Percentiles rank a stretch among this genome's conserved stretches.
These are phyloP conservation scores for Golubevia pallescens DNA, from an alignment of 1,284 basidiomycete species.

Conservation along the genomic window DNA sequence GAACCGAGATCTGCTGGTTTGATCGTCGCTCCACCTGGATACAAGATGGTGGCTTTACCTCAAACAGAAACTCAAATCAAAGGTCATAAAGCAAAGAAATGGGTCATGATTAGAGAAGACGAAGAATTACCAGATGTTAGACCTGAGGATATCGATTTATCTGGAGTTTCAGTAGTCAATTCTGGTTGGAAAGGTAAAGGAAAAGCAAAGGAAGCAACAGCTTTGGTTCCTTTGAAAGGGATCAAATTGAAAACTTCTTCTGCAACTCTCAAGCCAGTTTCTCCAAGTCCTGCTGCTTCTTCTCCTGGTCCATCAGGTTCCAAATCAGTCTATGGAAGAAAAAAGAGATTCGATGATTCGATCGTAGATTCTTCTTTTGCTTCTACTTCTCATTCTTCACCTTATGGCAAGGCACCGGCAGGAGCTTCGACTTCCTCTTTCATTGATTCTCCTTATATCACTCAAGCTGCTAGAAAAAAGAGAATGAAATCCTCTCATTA, in stretches of 20 bases:
- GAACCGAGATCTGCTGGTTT: background rate
- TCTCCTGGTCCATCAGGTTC: background rate
- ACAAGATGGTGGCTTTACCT: background rate
- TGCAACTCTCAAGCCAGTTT: conserved; percentile 5
- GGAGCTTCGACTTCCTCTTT: conserved; percentile 61
- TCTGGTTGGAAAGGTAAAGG: conserved; percentile 27
- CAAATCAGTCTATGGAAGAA: conserved; percentile 1
- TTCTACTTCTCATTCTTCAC: conserved; percentile 15
- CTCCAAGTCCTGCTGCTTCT: conserved; percentile 3
- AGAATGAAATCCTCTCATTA: conserved; percentile 2
- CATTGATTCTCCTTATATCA: conserved; percentile 48
- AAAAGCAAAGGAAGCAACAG: conserved; percentile 9
- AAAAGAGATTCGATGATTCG: conserved; percentile 1
- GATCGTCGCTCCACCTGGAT: background rate
- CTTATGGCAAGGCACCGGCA: conserved; percentile 32
- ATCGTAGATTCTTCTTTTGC: conserved; percentile 14
- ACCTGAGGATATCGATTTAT: conserved; percentile 5
- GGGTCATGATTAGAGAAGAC: background rate
- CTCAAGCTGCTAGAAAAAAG: conserved; percentile 67
- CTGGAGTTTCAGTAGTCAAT: conserved; percentile 8
- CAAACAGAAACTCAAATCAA: background rate
- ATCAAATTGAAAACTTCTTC: conserved; percentile 5
- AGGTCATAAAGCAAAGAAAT: background rate
- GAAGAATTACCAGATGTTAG: background rate
- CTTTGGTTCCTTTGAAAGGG: background rate